Evolutionary conservation across 371 early-diverging fungal species (phyloP).

Genomic region (Enterocytospora artemiae): DNA sequence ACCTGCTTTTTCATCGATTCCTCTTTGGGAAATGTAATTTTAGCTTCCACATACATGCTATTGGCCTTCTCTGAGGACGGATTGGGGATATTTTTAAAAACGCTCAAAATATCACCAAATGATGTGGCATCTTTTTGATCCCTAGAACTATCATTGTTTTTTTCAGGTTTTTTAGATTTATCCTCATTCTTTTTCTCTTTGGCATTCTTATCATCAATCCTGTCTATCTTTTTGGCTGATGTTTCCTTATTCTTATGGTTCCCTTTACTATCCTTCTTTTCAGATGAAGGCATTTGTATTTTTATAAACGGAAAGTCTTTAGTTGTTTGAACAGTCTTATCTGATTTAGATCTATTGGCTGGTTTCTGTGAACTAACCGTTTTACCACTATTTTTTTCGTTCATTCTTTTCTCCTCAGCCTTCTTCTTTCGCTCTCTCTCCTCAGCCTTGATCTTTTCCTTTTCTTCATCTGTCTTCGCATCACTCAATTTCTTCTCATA

Average conservation of each 20-base stretch:
- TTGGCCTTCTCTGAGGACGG: slow-evolving; percentile 5
- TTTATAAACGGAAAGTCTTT: slow-evolving; percentile 2
- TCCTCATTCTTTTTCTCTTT: too few species aligned
- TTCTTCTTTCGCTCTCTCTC: neutral
- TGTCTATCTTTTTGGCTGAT: neutral
- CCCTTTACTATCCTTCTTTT: neutral
- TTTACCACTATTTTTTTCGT: too few species aligned
- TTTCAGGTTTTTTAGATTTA: too few species aligned
- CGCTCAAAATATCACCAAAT: slow-evolving; percentile 32
- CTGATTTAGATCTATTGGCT: neutral
- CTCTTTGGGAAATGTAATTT: slow-evolving; percentile 28
- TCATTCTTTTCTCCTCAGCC: neutral
- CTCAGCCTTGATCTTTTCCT: slow-evolving; percentile 4
- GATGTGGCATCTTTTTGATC: slow-evolving; percentile 10
- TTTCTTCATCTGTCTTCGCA: neutral
- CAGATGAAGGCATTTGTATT: slow-evolving; percentile 4
- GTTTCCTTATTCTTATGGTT: neutral
- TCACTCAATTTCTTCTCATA: neutral
- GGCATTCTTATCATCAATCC: neutral
- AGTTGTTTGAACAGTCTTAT: neutral
- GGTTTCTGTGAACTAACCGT: too few species aligned
- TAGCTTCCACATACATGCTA: slow-evolving; percentile 33
- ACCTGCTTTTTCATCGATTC: slow-evolving; percentile 19
- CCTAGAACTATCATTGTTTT: too few species aligned
- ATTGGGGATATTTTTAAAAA: slow-evolving; percentile 45